Evolutionary conservation across 768 basidiomycete species (phyloP).

Genomic region (Kwoniella dejecticola): DNA sequence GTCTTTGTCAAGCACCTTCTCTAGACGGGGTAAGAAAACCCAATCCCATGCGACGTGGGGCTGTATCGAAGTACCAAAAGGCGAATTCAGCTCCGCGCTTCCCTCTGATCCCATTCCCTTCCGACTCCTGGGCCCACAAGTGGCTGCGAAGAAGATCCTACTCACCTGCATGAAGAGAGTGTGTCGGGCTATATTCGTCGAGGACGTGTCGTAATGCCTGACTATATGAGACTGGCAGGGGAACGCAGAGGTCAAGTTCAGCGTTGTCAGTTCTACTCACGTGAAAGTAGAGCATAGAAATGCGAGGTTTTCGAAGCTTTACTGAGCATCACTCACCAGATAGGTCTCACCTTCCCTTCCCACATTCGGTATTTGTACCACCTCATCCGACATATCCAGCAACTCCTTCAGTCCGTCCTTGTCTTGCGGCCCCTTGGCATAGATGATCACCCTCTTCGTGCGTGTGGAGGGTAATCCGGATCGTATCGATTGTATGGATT

Average conservation of each 20-base stretch:
- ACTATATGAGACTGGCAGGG: constrained; percentile 44
- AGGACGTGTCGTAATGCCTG: constrained; percentile 38
- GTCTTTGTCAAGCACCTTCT: constrained; percentile 20
- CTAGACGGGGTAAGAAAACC: constrained; percentile 42
- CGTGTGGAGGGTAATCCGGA: constrained; percentile 9
- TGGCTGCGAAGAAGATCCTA: background rate
- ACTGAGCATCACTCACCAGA: constrained; percentile 36
- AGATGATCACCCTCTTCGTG: constrained; percentile 41
- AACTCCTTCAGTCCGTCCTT: constrained; percentile 25
- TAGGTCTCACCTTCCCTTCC: constrained; percentile 56
- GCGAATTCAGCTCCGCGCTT: background rate
- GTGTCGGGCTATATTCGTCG: constrained; percentile 38
- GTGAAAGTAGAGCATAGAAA: too few relatives aligned
- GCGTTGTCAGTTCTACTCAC: too few relatives aligned
- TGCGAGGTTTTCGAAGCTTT: too few relatives aligned
- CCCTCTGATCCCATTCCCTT: background rate
- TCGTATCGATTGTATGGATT: constrained; percentile 30
- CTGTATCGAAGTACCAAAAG: constrained; percentile 15
- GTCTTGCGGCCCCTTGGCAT: constrained; percentile 38
- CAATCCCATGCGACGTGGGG: constrained; percentile 54
- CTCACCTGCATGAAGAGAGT: constrained; percentile 52
- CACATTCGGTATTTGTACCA: constrained; percentile 45
- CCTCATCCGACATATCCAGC: constrained; percentile 39
- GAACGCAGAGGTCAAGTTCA: background rate
- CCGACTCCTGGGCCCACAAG: too few relatives aligned